Percentiles rank a stretch among this genome's conserved stretches.
Evolutionary conservation across 2,329 filamentous ascomycete genomes (phyloP).

Genomic region (Fusarium burgessii): DNA sequence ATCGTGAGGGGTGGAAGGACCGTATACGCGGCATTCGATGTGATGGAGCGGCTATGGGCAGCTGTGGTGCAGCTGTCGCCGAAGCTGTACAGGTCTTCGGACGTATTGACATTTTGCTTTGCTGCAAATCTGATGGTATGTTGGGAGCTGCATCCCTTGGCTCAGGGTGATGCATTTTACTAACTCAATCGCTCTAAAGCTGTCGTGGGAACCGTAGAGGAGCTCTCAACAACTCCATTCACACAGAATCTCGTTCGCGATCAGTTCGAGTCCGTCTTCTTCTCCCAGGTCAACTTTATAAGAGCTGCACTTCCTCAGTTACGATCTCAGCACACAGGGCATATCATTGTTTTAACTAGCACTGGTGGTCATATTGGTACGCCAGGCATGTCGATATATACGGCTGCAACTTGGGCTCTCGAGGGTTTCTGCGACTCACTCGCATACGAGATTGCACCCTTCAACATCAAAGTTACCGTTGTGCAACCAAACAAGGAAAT

Average conservation of each 20-base stretch:
- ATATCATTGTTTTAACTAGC: conserved; percentile 90
- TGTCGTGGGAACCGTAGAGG: conserved; percentile 90
- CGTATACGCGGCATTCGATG: conserved; percentile 76
- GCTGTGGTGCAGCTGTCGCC: conserved; percentile 87
- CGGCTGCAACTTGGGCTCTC: conserved; percentile 91
- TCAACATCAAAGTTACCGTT: conserved; percentile 96
- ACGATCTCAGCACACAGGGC: conserved; percentile 83
- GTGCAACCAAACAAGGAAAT: conserved; percentile 97
- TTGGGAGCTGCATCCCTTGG: background rate
- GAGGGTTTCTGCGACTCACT: conserved; percentile 97
- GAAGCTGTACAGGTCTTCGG: conserved; percentile 88
- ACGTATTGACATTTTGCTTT: conserved; percentile 88
- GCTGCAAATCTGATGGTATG: conserved; percentile 86
- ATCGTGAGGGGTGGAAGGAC: conserved; percentile 83
- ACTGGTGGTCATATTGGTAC: conserved; percentile 94
- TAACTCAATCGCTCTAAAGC: conserved; percentile 61
- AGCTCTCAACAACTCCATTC: conserved; percentile 78
- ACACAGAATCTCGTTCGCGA: conserved; percentile 85
- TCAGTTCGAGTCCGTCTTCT: conserved; percentile 95
- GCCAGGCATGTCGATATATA: conserved; percentile 90
- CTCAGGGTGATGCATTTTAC: background rate
- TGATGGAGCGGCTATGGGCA: conserved; percentile 71
- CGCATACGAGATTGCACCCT: conserved; percentile 95
- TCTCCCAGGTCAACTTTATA: conserved; percentile 95
- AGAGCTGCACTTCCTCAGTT: conserved; percentile 86